A percentile compares a stretch with the other conserved stretches of the same genome.
Evolutionary conservation across 805 yeast genomes (phyloP).

Genomic region (Starmerella vitae): DNA sequence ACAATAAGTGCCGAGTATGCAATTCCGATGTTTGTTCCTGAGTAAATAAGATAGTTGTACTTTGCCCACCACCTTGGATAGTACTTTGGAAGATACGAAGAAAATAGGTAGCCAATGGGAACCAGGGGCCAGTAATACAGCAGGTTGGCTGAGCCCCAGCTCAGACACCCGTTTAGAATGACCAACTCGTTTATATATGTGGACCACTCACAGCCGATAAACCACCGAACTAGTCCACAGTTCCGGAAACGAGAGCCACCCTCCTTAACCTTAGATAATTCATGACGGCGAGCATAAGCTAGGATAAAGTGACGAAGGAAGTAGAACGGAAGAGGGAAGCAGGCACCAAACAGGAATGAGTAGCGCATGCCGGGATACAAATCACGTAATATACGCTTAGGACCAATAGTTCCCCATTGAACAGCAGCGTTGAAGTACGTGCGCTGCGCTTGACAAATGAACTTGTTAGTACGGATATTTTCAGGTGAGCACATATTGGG

Average conservation of each 20-base stretch:
- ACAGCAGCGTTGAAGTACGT: conserved; percentile 39
- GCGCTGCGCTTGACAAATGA: conserved; percentile 32
- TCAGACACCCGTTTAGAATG: conserved; percentile 32
- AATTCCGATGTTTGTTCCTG: conserved; percentile 47
- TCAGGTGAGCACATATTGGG: conserved; percentile 28
- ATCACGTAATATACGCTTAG: conserved; percentile 9
- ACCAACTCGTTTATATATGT: conserved; percentile 34
- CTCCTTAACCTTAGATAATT: conserved; percentile 7
- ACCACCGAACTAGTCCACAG: conserved; percentile 5
- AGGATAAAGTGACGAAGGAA: conserved; percentile 42
- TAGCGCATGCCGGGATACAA: conserved; percentile 28
- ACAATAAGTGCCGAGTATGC: conserved; percentile 47
- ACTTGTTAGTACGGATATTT: conserved; percentile 28
- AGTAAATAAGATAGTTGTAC: conserved; percentile 39
- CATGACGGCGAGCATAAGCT: conserved; percentile 9
- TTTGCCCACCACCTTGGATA: conserved; percentile 44
- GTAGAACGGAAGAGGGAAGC: conserved; percentile 49
- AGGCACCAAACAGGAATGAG: conserved; percentile 36
- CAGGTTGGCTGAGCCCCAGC: conserved; percentile 27
- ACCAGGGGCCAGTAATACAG: conserved; percentile 18
- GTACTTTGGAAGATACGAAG: conserved; percentile 35
- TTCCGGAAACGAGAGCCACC: conserved; percentile 13
- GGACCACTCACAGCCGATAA: conserved; percentile 21
- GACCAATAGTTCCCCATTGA: conserved; percentile 46
- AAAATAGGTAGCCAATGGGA: conserved; percentile 31